Conservation (phyloP, 345 rosid genomes). For the Citrus unshiu region DNA sequence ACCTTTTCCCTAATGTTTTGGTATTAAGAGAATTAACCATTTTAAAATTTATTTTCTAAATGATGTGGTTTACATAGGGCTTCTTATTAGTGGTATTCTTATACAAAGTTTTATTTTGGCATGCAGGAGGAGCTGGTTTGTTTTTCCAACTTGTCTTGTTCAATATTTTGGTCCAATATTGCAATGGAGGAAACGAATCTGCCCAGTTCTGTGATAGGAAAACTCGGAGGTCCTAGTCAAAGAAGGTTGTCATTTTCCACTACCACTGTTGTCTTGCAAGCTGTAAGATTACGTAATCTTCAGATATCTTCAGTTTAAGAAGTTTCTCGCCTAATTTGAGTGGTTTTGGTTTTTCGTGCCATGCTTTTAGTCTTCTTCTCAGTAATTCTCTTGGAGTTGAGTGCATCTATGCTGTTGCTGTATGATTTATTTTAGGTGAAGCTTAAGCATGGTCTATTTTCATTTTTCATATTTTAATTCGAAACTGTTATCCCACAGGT, state of each 20-base stretch:
- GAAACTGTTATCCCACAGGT: no score
- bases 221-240: conserved; percentile 97
- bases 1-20: conserved; percentile 43
- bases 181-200: conserved; percentile 41
- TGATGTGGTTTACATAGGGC: neutral
- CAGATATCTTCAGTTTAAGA: conserved; percentile 8
- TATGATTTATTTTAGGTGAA: neutral
- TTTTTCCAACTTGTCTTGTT: conserved; percentile 59
- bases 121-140: conserved; percentile 67
- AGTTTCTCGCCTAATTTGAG: neutral
- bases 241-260: conserved; percentile 67
- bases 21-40: conserved; percentile 34
- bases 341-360: neutral
- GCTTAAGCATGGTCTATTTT: neutral
- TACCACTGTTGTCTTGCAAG: conserved; percentile 69
- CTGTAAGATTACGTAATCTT: conserved; percentile 47
- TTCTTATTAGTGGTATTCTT: conserved; percentile 5
- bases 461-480: neutral
- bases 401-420: neutral
- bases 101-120: conserved; percentile 10
- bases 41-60: conserved; percentile 1
- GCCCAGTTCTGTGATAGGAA: conserved; percentile 77
- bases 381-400: neutral
- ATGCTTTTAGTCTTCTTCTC: neutral
- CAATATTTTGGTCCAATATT: conserved; percentile 53